Evolutionary conservation across 1,139 yeast species (phyloP).

Genomic region (Pneumocystis canis): DNA sequence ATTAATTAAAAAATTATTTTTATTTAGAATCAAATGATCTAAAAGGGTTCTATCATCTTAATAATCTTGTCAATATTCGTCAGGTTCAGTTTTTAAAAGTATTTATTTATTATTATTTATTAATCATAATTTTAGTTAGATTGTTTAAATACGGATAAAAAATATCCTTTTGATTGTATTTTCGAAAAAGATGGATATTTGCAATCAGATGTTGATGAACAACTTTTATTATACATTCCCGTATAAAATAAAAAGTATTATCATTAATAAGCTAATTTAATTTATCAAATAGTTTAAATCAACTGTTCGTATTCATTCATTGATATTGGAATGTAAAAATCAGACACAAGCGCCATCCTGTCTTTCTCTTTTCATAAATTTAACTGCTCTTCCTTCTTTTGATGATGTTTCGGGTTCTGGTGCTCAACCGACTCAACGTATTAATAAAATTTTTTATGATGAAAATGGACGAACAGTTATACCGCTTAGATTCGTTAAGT

Average conservation of each 20-base stretch:
- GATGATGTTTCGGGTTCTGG: slow-evolving; percentile 10
- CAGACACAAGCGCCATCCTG: slow-evolving; percentile 8
- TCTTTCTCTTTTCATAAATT: slow-evolving; percentile 8
- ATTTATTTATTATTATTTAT: no score
- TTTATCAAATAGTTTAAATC: neutral
- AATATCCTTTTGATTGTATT: neutral
- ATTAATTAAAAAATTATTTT: slow-evolving; percentile 4
- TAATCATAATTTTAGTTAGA: slow-evolving; percentile 5
- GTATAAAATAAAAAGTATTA: neutral
- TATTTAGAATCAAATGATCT: neutral
- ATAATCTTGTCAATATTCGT: neutral
- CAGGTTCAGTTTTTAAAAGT: neutral
- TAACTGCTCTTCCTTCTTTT: slow-evolving; percentile 10
- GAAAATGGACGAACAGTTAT: slow-evolving; percentile 7
- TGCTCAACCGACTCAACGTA: slow-evolving; percentile 7
- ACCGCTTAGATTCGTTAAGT: slow-evolving; percentile 13
- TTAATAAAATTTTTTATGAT: slow-evolving; percentile 7
- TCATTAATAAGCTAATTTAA: neutral
- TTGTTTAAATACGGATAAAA: slow-evolving; percentile 6
- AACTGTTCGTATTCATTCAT: neutral
- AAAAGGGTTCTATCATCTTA: neutral
- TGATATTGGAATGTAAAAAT: neutral
- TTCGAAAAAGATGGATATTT: slow-evolving; percentile 6
- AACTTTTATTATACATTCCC: slow-evolving; percentile 12
- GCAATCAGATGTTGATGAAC: slow-evolving; percentile 14